Percentiles rank a stretch among this genome's conserved stretches.
Conservation (phyloP, 257 asterid genomes). For the Petunia axillaris region DNA sequence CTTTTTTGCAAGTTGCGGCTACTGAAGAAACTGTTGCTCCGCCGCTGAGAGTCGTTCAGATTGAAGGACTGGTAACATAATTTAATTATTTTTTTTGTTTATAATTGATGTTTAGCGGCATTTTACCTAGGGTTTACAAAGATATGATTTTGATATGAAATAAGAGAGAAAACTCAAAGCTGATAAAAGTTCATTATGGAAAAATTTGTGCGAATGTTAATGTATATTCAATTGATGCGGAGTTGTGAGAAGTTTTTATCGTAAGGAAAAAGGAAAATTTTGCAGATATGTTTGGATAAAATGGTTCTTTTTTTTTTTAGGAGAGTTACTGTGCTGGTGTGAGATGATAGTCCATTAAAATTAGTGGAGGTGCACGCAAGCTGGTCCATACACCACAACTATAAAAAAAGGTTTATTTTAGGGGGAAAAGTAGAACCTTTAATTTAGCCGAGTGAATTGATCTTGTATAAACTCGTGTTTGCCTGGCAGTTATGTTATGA, state of each 20-base stretch:
- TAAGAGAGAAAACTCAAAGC: not conserved
- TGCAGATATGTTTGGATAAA: not conserved
- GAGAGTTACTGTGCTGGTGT: too few species aligned
- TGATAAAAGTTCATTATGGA: not conserved
- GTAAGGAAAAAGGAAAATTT: too few species aligned
- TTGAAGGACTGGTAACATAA: conserved; percentile 83
- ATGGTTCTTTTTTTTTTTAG: not conserved
- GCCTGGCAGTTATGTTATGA: not conserved
- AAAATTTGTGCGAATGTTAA: not conserved
- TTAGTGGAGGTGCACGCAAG: too few species aligned
- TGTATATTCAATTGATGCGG: too few species aligned
- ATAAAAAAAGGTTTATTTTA: not conserved
- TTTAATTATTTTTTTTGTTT: not conserved
- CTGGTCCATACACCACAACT: too few species aligned
- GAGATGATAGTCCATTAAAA: too few species aligned
- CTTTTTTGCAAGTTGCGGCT: conserved; percentile 87
- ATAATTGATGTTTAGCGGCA: not conserved
- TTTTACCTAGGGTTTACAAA: not conserved
- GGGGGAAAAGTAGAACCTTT: not conserved
- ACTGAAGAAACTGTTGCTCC: conserved; percentile 76
- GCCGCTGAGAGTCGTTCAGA: conserved; percentile 90
- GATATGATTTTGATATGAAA: not conserved
- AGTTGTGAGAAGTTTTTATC: too few species aligned
- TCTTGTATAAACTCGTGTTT: not conserved
- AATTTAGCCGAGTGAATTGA: not conserved